phyloP scores from a whole-genome alignment of 2,329 filamentous ascomycete genomes.

The Phaeosphaeria sp. region DNA sequence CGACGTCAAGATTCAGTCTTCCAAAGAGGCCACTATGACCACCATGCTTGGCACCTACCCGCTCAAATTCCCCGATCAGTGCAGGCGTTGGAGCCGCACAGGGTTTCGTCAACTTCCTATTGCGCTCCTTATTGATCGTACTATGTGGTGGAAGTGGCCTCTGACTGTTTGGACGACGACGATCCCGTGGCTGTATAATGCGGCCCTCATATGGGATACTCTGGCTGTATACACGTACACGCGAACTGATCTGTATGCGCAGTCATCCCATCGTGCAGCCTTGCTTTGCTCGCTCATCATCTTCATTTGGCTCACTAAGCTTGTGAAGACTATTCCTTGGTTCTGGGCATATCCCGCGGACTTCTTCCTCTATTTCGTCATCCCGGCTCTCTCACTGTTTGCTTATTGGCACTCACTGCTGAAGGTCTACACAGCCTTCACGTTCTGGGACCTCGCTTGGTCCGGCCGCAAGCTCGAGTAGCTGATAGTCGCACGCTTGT shows the following conservation, averaged over 20 bases:
- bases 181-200: constrained; percentile 36
- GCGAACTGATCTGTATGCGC: constrained; percentile 11
- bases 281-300: constrained; percentile 9
- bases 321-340: constrained; percentile 31
- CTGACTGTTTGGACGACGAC: constrained; percentile 30
- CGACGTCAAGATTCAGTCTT: constrained; percentile 61
- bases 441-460: constrained; percentile 1
- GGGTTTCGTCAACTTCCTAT: constrained; percentile 33
- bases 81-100: constrained; percentile 33
- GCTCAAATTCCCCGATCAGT: constrained; percentile 28
- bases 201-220: constrained; percentile 29
- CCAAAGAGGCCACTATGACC: constrained; percentile 55
- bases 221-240: constrained; percentile 13
- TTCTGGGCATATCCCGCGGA: constrained; percentile 23
- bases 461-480: background rate
- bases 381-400: constrained; percentile 25
- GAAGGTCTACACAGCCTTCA: constrained; percentile 16
- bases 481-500: background rate
- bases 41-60: constrained; percentile 52
- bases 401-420: constrained; percentile 24
- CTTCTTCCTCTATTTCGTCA: constrained; percentile 27
- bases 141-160: constrained; percentile 33
- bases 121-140: constrained; percentile 25
- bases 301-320: constrained; percentile 26
- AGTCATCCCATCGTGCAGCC: constrained; percentile 1